Percentiles rank a stretch among this genome's conserved stretches.
phyloP scores from a whole-genome alignment of 1,284 basidiomycete genomes.

The Ceratobasidium papillatum region DNA sequence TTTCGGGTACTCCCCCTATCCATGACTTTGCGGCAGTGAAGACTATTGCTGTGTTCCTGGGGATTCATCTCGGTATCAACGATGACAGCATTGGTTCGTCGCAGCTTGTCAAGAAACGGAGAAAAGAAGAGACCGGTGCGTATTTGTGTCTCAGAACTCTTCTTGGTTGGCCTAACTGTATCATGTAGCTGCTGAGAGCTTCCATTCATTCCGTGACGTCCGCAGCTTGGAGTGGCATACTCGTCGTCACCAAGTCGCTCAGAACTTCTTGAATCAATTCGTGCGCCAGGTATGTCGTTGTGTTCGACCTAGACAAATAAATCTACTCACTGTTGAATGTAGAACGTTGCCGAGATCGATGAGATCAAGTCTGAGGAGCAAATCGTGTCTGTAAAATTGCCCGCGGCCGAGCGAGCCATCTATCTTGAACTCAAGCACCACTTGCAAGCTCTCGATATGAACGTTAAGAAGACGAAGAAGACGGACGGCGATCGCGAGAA shows the following conservation, averaged over 20 bases:
- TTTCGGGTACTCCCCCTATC: conserved; percentile 95
- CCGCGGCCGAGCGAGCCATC: conserved; percentile 93
- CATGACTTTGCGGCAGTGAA: conserved; percentile 91
- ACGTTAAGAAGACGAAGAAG: conserved; percentile 83
- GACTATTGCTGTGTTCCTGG: conserved; percentile 87
- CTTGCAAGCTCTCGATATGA: conserved; percentile 87
- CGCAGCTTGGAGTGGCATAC: conserved; percentile 93
- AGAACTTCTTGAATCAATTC: conserved; percentile 83
- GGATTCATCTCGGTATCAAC: conserved; percentile 87
- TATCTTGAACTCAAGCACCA: conserved; percentile 97
- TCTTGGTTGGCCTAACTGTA: not conserved
- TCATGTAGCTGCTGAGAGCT: conserved; percentile 79
- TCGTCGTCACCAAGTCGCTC: conserved; percentile 83
- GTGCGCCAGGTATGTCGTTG: conserved; percentile 77
- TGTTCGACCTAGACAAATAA: not conserved
- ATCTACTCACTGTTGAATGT: conserved; percentile 39
- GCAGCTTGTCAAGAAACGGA: conserved; percentile 77
- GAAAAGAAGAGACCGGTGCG: conserved; percentile 83
- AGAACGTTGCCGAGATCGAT: conserved; percentile 97
- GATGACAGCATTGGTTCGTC: conserved; percentile 87
- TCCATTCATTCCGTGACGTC: conserved; percentile 96
- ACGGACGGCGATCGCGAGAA: conserved; percentile 91
- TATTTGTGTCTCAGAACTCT: conserved; percentile 21
- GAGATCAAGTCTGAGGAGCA: conserved; percentile 86
- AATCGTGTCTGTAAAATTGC: conserved; percentile 74